Conservation (phyloP, 495 filamentous ascomycete genomes). For the Neurospora sp. region DNA sequence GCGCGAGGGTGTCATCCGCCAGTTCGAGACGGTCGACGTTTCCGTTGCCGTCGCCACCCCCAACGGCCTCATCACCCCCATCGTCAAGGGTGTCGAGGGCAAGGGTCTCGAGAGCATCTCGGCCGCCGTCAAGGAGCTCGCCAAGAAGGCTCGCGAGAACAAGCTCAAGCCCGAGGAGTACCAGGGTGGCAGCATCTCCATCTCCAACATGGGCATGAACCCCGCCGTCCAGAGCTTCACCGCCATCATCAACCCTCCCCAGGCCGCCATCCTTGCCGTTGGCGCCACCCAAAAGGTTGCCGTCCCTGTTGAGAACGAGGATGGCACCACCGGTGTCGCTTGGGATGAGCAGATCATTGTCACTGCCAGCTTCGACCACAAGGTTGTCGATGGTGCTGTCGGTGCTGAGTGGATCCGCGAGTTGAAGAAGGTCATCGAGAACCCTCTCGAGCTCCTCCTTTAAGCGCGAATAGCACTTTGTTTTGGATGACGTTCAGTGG, state of each 20-base stretch:
- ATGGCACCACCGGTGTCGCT: constrained; percentile 63
- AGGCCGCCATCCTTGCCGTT: constrained; percentile 91
- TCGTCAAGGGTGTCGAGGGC: constrained; percentile 77
- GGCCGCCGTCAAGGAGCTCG: constrained; percentile 81
- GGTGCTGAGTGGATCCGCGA: constrained; percentile 96
- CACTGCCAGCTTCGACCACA: constrained; percentile 95
- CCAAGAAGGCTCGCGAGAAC: constrained; percentile 88
- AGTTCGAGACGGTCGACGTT: constrained; percentile 86
- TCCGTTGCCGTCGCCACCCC: constrained; percentile 92
- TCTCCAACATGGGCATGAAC: constrained; percentile 99
- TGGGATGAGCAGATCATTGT: constrained; percentile 97
- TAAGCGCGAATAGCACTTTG: constrained; percentile 29
- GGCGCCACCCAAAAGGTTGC: constrained; percentile 93
- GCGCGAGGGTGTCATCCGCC: constrained; percentile 81
- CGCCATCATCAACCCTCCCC: constrained; percentile 98
- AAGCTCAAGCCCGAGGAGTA: constrained; percentile 99
- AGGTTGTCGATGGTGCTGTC: constrained; percentile 79
- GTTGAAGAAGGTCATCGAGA: constrained; percentile 96
- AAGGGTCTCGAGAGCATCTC: constrained; percentile 84
- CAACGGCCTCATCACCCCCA: constrained; percentile 90
- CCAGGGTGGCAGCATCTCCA: constrained; percentile 98
- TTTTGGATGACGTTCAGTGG: not conserved
- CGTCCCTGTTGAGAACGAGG: constrained; percentile 73
- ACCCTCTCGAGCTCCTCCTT: constrained; percentile 86
- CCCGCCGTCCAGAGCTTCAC: constrained; percentile 91